Percentiles rank a stretch among this genome's conserved stretches.
Evolutionary conservation across 2,329 filamentous ascomycete genomes (phyloP).

Genomic region (Didymella keratinophila): DNA sequence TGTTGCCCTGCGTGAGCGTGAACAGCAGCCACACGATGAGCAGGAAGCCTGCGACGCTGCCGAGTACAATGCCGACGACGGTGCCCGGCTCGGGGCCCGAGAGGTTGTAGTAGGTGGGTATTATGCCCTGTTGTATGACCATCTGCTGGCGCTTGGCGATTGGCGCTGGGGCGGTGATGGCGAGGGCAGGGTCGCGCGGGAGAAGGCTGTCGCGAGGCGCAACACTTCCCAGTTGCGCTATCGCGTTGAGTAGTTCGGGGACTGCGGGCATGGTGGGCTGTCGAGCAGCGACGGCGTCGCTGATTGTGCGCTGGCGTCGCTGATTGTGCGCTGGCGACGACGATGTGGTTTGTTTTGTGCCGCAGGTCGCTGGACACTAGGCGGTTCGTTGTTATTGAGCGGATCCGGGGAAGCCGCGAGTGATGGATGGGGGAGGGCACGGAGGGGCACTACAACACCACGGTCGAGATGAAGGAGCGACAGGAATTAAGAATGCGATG

Average conservation of each 20-base stretch:
- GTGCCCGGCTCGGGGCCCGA: conserved; percentile 63
- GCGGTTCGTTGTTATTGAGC: conserved; percentile 17
- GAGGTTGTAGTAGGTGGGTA: conserved; percentile 68
- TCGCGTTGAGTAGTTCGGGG: conserved; percentile 28
- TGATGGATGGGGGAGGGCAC: conserved; percentile 30
- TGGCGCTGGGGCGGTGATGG: conserved; percentile 17
- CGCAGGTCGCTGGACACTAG: conserved; percentile 28
- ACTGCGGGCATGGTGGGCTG: conserved; percentile 41
- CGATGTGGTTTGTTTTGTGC: conserved; percentile 18
- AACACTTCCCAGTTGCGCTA: conserved; percentile 35
- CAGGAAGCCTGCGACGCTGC: conserved; percentile 62
- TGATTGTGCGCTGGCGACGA: conserved; percentile 13
- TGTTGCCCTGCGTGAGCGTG: conserved; percentile 48
- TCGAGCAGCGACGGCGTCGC: conserved; percentile 23
- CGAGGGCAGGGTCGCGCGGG: conserved; percentile 21
- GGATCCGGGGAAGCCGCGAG: conserved; percentile 34
- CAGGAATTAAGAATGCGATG: conserved; percentile 9
- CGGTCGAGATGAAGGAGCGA: conserved; percentile 16
- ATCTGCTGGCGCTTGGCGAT: conserved; percentile 34
- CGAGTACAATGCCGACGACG: conserved; percentile 67
- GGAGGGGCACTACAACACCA: conserved; percentile 24
- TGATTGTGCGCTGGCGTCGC: conserved; percentile 14
- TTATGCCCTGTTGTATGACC: conserved; percentile 51
- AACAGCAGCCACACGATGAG: conserved; percentile 62
- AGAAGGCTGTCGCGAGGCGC: conserved; percentile 18